A percentile compares a stretch with the other conserved stretches of the same genome.
Conservation (phyloP, 2,329 filamentous ascomycete genomes). For the Geoglossum cookeanum region DNA sequence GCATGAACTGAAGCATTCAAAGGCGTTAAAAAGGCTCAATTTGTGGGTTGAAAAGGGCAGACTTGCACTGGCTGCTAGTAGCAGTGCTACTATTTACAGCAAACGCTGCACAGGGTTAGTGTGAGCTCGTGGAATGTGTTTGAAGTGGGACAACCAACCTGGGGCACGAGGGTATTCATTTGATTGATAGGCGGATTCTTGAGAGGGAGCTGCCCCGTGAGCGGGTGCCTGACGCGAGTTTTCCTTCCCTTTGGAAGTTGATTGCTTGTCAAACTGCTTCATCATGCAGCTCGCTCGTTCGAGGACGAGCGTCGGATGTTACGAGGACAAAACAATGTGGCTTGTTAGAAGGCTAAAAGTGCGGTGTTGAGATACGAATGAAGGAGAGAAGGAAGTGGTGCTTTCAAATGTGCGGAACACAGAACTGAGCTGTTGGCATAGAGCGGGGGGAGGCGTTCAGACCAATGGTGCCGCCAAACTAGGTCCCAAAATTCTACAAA, state of each 20-base stretch:
- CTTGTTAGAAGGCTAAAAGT: not conserved
- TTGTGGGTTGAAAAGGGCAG: not conserved
- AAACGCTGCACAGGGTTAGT: not conserved
- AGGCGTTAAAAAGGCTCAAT: not conserved
- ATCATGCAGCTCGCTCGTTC: not conserved
- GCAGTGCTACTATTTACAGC: not conserved
- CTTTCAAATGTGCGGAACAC: not conserved
- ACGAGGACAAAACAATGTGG: not conserved
- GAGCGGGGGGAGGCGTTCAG: not conserved
- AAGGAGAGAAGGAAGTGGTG: not conserved
- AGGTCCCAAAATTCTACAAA: not conserved
- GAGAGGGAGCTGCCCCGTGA: not conserved
- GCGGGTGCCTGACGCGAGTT: not conserved
- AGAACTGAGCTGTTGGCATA: not conserved
- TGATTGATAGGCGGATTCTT: not conserved
- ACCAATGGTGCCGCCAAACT: not conserved
- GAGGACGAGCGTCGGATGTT: not conserved
- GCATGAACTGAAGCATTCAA: not conserved
- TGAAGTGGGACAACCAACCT: not conserved
- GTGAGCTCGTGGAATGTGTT: not conserved
- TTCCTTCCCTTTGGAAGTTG: not conserved
- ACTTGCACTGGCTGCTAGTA: not conserved
- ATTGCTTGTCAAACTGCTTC: not conserved
- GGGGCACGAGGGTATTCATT: not conserved
- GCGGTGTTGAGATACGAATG: not conserved